Conservation (phyloP, 345 rosid genomes). For the Lepidium africanum region DNA sequence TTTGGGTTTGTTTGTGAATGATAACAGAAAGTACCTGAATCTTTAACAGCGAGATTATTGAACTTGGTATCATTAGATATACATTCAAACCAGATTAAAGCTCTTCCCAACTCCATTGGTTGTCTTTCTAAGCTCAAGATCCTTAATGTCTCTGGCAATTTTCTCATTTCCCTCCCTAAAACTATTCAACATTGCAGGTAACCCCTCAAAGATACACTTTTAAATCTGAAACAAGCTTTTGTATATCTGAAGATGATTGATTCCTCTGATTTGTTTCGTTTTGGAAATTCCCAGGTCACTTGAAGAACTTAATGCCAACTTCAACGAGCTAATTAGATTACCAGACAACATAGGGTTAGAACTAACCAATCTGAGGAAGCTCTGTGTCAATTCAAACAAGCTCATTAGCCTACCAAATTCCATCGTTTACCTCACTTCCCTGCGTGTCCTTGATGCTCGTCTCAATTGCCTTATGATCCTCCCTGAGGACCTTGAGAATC, state of each 20-base stretch:
- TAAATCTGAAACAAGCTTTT: neutral
- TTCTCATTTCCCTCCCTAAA: slow-evolving; percentile 49
- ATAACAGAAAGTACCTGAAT: slow-evolving; percentile 68
- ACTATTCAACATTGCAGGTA: slow-evolving; percentile 39
- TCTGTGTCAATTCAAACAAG: slow-evolving; percentile 68
- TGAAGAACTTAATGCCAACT: slow-evolving; percentile 73
- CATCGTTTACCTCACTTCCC: slow-evolving; percentile 43
- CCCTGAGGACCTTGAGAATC: slow-evolving; percentile 63
- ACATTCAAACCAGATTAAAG: slow-evolving; percentile 65
- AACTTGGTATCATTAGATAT: slow-evolving; percentile 60
- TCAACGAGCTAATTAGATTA: slow-evolving; percentile 57
- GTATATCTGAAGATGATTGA: neutral
- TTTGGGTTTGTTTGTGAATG: neutral
- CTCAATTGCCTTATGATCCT: slow-evolving; percentile 61
- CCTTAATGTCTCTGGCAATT: slow-evolving; percentile 68
- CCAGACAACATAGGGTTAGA: slow-evolving; percentile 65
- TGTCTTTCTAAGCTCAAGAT: slow-evolving; percentile 73
- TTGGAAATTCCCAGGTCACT: slow-evolving; percentile 36
- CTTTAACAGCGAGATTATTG: slow-evolving; percentile 60
- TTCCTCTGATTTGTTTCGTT: neutral
- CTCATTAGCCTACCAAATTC: slow-evolving; percentile 51
- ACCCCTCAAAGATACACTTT: neutral
- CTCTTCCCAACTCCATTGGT: slow-evolving; percentile 69
- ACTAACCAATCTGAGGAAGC: slow-evolving; percentile 48
- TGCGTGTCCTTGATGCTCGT: slow-evolving; percentile 53